A percentile compares a stretch with the other conserved stretches of the same genome.
Conservation (phyloP, 2,329 filamentous ascomycete species). For the Alternaria arborescens region DNA sequence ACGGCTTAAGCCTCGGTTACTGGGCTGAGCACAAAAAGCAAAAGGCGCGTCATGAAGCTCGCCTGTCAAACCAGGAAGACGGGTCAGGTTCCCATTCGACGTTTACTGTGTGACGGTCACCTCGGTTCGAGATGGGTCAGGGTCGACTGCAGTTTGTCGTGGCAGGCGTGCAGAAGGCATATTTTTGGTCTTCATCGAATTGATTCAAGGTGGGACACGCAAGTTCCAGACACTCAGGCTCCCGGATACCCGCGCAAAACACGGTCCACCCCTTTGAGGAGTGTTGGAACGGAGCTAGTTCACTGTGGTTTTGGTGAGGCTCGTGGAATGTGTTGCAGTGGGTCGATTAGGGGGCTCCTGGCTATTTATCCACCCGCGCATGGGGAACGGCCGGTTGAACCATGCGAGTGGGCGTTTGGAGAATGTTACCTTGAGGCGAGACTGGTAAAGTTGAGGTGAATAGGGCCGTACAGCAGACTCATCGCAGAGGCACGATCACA, state of each 20-base stretch:
- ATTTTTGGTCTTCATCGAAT: conserved; percentile 6
- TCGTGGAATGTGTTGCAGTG: conserved; percentile 8
- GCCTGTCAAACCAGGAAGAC: conserved; percentile 26
- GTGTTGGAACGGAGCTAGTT: neutral
- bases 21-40: conserved; percentile 8
- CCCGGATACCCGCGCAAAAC: neutral
- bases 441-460: conserved; percentile 4
- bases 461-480: neutral
- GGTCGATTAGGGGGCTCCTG: conserved; percentile 4
- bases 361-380: conserved; percentile 5
- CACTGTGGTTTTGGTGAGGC: neutral
- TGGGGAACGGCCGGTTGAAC: conserved; percentile 5
- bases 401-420: neutral
- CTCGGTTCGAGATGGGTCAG: conserved; percentile 11
- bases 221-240: conserved; percentile 1
- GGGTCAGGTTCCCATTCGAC: conserved; percentile 29
- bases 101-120: conserved; percentile 2
- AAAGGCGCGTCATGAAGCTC: conserved; percentile 1
- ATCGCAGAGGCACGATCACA: neutral
- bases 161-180: conserved; percentile 7
- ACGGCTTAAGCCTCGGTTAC: conserved; percentile 7
- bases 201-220: conserved; percentile 8
- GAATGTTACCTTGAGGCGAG: neutral
- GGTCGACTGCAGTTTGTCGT: conserved; percentile 5
- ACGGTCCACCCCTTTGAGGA: conserved; percentile 2